Percentiles rank a stretch among this genome's conserved stretches.
Evolutionary conservation across 2,329 filamentous ascomycete genomes (phyloP).

Genomic region (Xylariaceae sp.): DNA sequence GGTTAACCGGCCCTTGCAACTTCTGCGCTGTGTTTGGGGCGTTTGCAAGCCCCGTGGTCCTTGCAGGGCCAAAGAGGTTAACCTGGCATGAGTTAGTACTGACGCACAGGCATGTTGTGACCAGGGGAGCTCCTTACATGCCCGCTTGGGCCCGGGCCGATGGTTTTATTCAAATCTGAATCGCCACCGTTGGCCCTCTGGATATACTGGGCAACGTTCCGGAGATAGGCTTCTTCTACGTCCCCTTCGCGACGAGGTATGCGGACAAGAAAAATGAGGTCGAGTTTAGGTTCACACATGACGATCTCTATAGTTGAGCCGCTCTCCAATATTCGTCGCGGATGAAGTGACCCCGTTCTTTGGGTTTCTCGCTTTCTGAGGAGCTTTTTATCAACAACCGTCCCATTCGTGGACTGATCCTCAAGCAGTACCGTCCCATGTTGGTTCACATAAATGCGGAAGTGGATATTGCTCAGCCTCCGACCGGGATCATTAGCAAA

Average conservation of each 20-base stretch:
- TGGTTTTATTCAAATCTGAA: conserved; percentile 38
- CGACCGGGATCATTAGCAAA: conserved; percentile 61
- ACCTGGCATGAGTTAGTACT: conserved; percentile 22
- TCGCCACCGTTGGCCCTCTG: conserved; percentile 29
- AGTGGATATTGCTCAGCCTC: conserved; percentile 90
- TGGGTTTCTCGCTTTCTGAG: conserved; percentile 47
- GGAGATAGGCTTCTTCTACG: conserved; percentile 59
- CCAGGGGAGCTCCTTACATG: conserved; percentile 32
- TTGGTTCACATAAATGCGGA: conserved; percentile 86
- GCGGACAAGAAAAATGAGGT: conserved; percentile 78
- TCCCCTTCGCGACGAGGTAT: conserved; percentile 69
- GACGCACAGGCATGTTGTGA: conserved; percentile 1
- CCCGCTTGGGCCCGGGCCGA: conserved; percentile 43
- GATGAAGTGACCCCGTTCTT: conserved; percentile 34
- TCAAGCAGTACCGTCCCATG: conserved; percentile 85
- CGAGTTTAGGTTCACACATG: conserved; percentile 44
- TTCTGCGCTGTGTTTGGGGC: conserved; percentile 16
- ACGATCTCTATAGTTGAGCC: conserved; percentile 69
- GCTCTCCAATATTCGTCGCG: conserved; percentile 60
- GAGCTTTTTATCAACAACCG: conserved; percentile 69
- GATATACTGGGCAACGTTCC: conserved; percentile 66
- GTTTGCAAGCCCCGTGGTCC: conserved; percentile 11
- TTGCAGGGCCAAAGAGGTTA: conserved; percentile 25
- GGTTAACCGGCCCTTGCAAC: conserved; percentile 30
- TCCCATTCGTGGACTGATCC: conserved; percentile 94